A percentile compares a stretch with the other conserved stretches of the same genome.
Evolutionary conservation across 495 filamentous ascomycete genomes (phyloP).

Genomic region (Penicillium dipodomyicola): DNA sequence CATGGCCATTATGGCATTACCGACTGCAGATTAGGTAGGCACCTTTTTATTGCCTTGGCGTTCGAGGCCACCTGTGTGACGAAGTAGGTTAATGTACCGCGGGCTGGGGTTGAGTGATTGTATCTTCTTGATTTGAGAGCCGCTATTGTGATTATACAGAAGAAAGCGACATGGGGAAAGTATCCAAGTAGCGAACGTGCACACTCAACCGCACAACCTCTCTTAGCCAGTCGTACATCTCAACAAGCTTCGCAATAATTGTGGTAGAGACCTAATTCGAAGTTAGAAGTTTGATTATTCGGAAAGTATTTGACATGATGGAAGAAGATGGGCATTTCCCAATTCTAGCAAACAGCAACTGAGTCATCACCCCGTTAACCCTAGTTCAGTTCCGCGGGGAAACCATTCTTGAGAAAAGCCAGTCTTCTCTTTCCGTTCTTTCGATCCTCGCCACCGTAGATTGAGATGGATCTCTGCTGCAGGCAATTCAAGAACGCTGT

Average conservation of each 20-base stretch:
- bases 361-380: neutral
- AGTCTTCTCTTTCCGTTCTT: neutral
- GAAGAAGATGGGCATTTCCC: neutral
- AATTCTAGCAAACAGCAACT: neutral
- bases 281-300: neutral
- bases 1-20: neutral
- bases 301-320: neutral
- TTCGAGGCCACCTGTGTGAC: neutral
- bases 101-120: neutral
- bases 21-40: neutral
- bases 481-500: neutral
- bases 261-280: neutral
- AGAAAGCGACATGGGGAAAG: neutral
- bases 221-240: neutral
- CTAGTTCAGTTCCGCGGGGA: neutral
- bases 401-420: neutral
- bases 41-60: neutral
- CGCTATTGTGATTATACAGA: neutral
- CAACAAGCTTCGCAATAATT: neutral
- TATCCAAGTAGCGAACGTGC: neutral
- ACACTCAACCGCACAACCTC: neutral
- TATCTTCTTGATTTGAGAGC: neutral
- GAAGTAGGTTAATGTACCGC: neutral
- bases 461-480: neutral
- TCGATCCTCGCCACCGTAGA: neutral